Evolutionary conservation across 2,329 filamentous ascomycete genomes (phyloP), one percentile per base, ranked within the genome.

Genomic region (Paraphaeosphaeria minitans): DNA sequence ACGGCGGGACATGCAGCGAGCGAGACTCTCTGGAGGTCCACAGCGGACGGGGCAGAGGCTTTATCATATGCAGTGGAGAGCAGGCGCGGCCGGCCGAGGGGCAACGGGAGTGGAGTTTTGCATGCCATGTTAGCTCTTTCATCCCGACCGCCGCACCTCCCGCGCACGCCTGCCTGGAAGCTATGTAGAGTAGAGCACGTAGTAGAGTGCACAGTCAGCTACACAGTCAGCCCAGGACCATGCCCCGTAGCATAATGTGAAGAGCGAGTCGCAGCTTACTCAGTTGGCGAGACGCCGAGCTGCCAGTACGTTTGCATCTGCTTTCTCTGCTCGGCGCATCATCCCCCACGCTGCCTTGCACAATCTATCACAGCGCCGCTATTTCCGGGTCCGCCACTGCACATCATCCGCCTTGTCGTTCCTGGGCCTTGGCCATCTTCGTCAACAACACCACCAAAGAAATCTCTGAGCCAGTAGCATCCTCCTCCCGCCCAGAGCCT

Each of bases 401-500:
- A 49, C 53, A 48, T 55, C 53, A 47, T 48, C 42, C 53, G 53
- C 43, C 48, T 55, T 48, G 53, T 48, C 43, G 63, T 58, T 59
- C 61, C 65, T 68, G 62, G 59, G 54, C 56, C 58, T 60, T 66
- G 65, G 61, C 53, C 56, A 33, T 56, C 60, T 62, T 62, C 65
- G 62, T 62, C 60, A 65, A 62, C 57, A 59, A 27, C 24, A 27
- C 52, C 56, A 56, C 52, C 56, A 56, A 53, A 59, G 57, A 69
- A 68, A 64, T 69, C 66, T 72, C 59, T 56, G 49, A 54, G 50
- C 57, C 64, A 64, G 59, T 68, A 66, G 69, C 63, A 70, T 67
- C 61, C 68, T 62, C 63, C 59, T 63, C 60, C 65, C 66, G 62
- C 61, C 61, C 61, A 68, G 56, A 61, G 29, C 56, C 56, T n/a